Evolutionary conservation across 2,329 filamentous ascomycete species (phyloP).

Genomic region (Neocucurbitaria cava): DNA sequence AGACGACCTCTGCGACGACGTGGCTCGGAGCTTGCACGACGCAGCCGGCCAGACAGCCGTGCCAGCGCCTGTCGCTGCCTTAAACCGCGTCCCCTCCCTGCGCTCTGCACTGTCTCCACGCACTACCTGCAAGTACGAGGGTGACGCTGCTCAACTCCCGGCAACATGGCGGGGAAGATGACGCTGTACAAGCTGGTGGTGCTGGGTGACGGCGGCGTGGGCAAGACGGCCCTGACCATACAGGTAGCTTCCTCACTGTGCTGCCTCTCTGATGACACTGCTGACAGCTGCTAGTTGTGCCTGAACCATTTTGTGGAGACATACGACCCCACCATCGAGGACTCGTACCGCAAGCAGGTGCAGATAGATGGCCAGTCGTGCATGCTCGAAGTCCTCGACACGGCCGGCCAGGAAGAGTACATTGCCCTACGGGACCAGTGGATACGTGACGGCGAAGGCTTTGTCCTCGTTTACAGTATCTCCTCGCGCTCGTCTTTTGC

Average conservation of each 20-base stretch:
- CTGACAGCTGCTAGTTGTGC: slow-evolving; percentile 71
- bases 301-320: slow-evolving; percentile 99
- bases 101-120: slow-evolving; percentile 2
- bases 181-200: slow-evolving; percentile 96
- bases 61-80: slow-evolving; percentile 2
- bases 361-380: slow-evolving; percentile 93
- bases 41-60: slow-evolving; percentile 1
- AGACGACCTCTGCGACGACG: slow-evolving; percentile 25
- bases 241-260: slow-evolving; percentile 62
- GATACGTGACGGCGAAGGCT: slow-evolving; percentile 97
- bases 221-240: slow-evolving; percentile 92
- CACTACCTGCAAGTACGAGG: slow-evolving; percentile 5
- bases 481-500: slow-evolving; percentile 94
- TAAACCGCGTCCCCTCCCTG: slow-evolving; percentile 6
- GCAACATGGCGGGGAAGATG: slow-evolving; percentile 87
- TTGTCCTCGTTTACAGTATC: slow-evolving; percentile 98
- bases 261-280: slow-evolving; percentile 1
- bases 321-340: slow-evolving; percentile 73
- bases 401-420: slow-evolving; percentile 97
- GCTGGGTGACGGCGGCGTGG: slow-evolving; percentile 90
- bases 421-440: slow-evolving; percentile 96
- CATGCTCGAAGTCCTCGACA: slow-evolving; percentile 97
- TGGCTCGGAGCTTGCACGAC: slow-evolving; percentile 20
- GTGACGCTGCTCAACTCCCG: slow-evolving; percentile 9
- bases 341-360: slow-evolving; percentile 73